Evolutionary conservation across 176 grass and related monocot species (phyloP), one percentile per base, ranked within the genome.

Genomic region (Coix lacrymajobi): DNA sequence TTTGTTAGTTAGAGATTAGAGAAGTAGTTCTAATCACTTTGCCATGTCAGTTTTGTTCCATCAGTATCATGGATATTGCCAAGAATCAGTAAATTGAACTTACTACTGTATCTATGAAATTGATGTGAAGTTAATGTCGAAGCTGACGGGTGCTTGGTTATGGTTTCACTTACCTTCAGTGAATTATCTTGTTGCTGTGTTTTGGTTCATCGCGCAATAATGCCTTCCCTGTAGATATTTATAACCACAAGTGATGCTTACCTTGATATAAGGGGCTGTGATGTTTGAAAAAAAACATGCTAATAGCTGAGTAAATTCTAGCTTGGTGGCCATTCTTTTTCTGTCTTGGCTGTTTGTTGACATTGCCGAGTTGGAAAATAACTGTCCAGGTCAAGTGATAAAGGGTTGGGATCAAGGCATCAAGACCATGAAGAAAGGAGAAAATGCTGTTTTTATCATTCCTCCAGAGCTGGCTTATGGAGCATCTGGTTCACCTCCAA

Each of bases 361-460:
- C 4, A 25, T 32, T 44, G 20, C 2, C 0, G 51, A 49, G 51
- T 30, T 74, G 32, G 8, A 68, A 69, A 80, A 26, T 56, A 36
- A 44, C 60, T 81, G 30, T 79, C 29, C 80, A 95, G 95, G 93
- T 52, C 80, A 99, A 92, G 97, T 99, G 39, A 99, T 99, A 60
- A 99, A 96, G 70, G 97, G 97, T 65, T 99, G 97, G 93, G 97
- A 99, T 88, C 90, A 90, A 83, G 97, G 97, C 28, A 99, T 99
- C 60, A 94, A 94, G 62, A 99, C 91, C 41, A 99, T 99, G 97
- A 99, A 96, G 93, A 99, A 99, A 81, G 97, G 93, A 2, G 97
- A 99, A 75, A 96, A 94, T 87, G 85, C 97, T 73, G 19, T 96
- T 87, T 95, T 98, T 93, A 98, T 92, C 62, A 98, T 98, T 75